Evolutionary conservation across 495 filamentous ascomycete species (phyloP).

Genomic region (Endocarpon pusillum): DNA sequence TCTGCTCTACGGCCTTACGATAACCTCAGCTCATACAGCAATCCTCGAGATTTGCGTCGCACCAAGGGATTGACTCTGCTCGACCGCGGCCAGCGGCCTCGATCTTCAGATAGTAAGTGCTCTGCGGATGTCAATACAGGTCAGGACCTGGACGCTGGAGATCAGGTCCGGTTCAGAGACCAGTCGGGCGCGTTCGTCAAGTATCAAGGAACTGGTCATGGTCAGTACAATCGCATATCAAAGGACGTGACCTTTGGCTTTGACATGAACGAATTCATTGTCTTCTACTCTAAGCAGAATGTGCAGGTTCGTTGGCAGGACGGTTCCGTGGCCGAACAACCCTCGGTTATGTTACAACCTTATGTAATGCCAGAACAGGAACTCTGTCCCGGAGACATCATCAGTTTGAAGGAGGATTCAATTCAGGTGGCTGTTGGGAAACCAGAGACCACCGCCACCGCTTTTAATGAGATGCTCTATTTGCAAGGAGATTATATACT

Average conservation of each 20-base stretch:
- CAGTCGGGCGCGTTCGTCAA: conserved; percentile 26
- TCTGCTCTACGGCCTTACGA: conserved; percentile 5
- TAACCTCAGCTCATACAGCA: background rate
- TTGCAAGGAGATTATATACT: conserved; percentile 7
- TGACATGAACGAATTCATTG: conserved; percentile 38
- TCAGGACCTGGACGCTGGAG: conserved; percentile 17
- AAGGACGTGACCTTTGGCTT: conserved; percentile 33
- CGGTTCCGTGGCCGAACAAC: conserved; percentile 25
- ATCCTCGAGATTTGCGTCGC: conserved; percentile 9
- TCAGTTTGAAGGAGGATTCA: conserved; percentile 26
- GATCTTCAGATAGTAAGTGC: conserved; percentile 2
- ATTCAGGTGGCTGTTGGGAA: background rate
- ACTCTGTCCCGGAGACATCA: conserved; percentile 42
- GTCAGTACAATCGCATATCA: conserved; percentile 26
- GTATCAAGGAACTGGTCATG: conserved; percentile 26
- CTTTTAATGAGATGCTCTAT: background rate
- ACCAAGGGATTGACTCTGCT: conserved; percentile 10
- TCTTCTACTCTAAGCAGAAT: conserved; percentile 26
- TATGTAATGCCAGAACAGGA: conserved; percentile 34
- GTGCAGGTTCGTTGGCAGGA: conserved; percentile 46
- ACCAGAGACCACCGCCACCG: conserved; percentile 7
- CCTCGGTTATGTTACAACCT: conserved; percentile 21
- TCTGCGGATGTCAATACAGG: conserved; percentile 11
- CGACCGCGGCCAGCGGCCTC: conserved; percentile 9
- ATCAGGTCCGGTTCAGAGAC: conserved; percentile 36